phyloP scores from a whole-genome alignment of 345 rosid genomes.

The Arabis alpina region DNA sequence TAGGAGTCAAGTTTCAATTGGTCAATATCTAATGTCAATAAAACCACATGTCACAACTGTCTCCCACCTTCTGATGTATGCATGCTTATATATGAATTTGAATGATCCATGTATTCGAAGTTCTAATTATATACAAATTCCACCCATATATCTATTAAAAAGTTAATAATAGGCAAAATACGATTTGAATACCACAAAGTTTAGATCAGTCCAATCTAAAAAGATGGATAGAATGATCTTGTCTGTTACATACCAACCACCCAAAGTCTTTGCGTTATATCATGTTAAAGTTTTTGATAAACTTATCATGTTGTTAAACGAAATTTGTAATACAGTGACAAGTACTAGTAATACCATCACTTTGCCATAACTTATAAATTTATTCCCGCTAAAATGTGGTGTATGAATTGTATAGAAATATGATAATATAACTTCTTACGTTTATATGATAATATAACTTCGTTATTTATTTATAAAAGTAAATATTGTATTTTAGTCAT shows the following conservation, averaged over 20 bases:
- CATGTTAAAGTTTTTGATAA: not conserved
- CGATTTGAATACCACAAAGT: conserved; percentile 14
- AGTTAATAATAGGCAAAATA: conserved; percentile 1
- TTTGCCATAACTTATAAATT: not conserved
- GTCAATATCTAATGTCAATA: conserved; percentile 36
- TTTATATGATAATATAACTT: no score
- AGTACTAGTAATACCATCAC: not conserved
- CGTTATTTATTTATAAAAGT: no score
- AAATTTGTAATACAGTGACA: not conserved
- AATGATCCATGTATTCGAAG: conserved; percentile 22
- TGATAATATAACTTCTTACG: no score
- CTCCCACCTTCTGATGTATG: conserved; percentile 44
- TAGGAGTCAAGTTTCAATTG: conserved; percentile 42
- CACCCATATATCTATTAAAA: not conserved
- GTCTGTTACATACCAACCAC: conserved; percentile 42
- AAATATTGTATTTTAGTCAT: no score
- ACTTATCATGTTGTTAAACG: not conserved
- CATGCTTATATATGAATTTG: conserved; percentile 16
- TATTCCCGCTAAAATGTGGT: no score
- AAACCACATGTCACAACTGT: conserved; percentile 43
- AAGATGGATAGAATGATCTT: conserved; percentile 31
- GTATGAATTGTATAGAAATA: no score
- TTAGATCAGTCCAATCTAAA: conserved; percentile 35
- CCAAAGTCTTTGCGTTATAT: conserved; percentile 23
- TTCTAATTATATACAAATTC: conserved; percentile 23